Evolutionary conservation across 169 alveolate species (phyloP).

Genomic region (Cryptosporidium sp.): DNA sequence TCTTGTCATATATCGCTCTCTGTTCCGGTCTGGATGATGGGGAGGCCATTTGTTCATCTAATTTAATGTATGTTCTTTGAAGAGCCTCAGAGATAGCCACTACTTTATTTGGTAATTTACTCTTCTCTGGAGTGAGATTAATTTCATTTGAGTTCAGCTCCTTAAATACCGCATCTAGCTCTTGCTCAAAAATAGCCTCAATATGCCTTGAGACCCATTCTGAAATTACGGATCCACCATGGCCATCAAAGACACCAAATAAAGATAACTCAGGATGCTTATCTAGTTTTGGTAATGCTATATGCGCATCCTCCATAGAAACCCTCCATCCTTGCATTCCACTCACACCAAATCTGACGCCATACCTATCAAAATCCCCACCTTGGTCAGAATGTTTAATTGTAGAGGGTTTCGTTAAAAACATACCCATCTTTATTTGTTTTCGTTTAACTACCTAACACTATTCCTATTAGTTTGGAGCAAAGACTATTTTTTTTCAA

Average conservation of each 20-base stretch:
- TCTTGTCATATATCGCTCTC: conserved; percentile 75
- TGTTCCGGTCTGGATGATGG: conserved; percentile 81
- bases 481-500: not conserved
- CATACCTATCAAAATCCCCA: conserved; percentile 83
- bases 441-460: not conserved
- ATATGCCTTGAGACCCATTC: conserved; percentile 91
- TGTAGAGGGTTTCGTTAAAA: conserved; percentile 89
- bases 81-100: conserved; percentile 55
- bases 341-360: conserved; percentile 87
- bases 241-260: conserved; percentile 98
- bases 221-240: conserved; percentile 97
- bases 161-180: conserved; percentile 14
- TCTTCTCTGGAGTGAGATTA: conserved; percentile 6
- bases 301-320: conserved; percentile 95
- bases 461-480: not conserved
- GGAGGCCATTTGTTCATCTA: conserved; percentile 83
- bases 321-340: conserved; percentile 97
- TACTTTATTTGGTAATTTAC: conserved; percentile 31
- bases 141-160: conserved; percentile 4
- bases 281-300: conserved; percentile 80
- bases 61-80: conserved; percentile 78
- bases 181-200: conserved; percentile 78
- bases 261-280: conserved; percentile 79
- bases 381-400: conserved; percentile 86
- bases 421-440: conserved; percentile 90